Percentiles rank a stretch among this genome's conserved stretches.
These are phyloP conservation scores for Periconia macrospinosa DNA, from an alignment of 2,329 filamentous ascomycete species.

Conservation along the genomic window DNA sequence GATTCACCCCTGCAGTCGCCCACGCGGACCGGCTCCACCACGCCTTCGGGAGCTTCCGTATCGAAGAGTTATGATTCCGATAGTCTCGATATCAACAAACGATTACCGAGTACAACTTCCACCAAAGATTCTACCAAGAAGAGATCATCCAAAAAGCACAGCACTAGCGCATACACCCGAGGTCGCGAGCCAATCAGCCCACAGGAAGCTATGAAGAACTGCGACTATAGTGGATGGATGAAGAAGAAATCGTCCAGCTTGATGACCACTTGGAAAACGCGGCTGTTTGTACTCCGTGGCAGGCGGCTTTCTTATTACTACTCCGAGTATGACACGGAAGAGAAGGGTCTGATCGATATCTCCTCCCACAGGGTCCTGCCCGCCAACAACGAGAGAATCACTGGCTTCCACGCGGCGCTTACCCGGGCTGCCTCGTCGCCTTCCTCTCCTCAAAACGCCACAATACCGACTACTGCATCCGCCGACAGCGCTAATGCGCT, in stretches of 20 bases:
- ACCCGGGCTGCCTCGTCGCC: conserved; percentile 79
- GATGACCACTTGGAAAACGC: conserved; percentile 97
- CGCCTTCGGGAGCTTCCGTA: conserved; percentile 58
- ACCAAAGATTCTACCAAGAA: conserved; percentile 37
- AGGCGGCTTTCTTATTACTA: conserved; percentile 95
- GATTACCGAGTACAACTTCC: conserved; percentile 47
- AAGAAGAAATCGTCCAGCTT: conserved; percentile 96
- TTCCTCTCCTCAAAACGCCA: conserved; percentile 53
- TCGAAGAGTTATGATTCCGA: conserved; percentile 78
- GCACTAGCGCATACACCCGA: conserved; percentile 89
- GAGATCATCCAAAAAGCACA: conserved; percentile 75
- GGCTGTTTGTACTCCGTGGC: conserved; percentile 92
- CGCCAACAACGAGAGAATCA: conserved; percentile 87
- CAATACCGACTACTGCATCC: conserved; percentile 44
- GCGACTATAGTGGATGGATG: conserved; percentile 99
- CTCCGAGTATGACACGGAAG: conserved; percentile 85
- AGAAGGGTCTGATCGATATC: conserved; percentile 96
- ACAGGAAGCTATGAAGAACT: conserved; percentile 78
- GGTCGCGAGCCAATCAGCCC: conserved; percentile 82
- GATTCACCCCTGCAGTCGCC: conserved; percentile 64
- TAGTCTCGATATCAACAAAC: conserved; percentile 57
- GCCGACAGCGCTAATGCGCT: conserved; percentile 38
- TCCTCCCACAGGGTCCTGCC: conserved; percentile 96
- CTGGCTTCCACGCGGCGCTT: conserved; percentile 86
- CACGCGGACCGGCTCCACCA: conserved; percentile 74